Conservation (phyloP, 1,284 basidiomycete genomes). For the Flammula alnicola region DNA sequence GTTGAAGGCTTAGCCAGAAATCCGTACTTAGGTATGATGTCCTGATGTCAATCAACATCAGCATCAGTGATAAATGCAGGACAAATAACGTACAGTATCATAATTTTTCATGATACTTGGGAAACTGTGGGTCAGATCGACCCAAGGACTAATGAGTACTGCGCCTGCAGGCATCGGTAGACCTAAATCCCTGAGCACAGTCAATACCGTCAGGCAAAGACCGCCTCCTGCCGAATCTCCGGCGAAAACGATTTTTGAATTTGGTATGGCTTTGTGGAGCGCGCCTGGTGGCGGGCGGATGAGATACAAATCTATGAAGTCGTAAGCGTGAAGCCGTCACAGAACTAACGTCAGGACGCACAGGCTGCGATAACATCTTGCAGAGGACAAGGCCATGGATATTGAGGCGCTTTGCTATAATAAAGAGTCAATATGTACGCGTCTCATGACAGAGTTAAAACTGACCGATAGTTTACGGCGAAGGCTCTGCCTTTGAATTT, state of each 20-base stretch:
- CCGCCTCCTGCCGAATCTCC: slow-evolving; percentile 89
- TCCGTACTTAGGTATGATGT: slow-evolving; percentile 66
- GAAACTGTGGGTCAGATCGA: slow-evolving; percentile 86
- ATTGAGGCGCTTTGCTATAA: slow-evolving; percentile 76
- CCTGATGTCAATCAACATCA: slow-evolving; percentile 39
- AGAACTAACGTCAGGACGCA: slow-evolving; percentile 30
- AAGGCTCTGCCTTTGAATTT: slow-evolving; percentile 77
- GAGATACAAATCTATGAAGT: slow-evolving; percentile 72
- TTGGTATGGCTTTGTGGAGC: slow-evolving; percentile 68
- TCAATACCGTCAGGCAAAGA: slow-evolving; percentile 68
- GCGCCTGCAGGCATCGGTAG: slow-evolving; percentile 78
- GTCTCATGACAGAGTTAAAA: not conserved
- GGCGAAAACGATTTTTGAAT: slow-evolving; percentile 78
- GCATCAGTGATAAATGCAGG: not conserved
- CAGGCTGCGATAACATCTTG: slow-evolving; percentile 83
- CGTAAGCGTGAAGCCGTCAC: not conserved
- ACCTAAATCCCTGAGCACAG: slow-evolving; percentile 78
- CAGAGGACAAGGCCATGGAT: slow-evolving; percentile 87
- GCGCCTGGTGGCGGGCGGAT: slow-evolving; percentile 75
- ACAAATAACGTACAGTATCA: slow-evolving; percentile 52
- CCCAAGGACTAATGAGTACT: slow-evolving; percentile 80
- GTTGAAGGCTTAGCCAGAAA: slow-evolving; percentile 64
- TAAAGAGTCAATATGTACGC: slow-evolving; percentile 13
- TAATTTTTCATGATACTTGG: slow-evolving; percentile 80
- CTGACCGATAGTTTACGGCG: slow-evolving; percentile 59